Evolutionary conservation across 257 asterid genomes (phyloP).

Genomic region (Petunia secreta): DNA sequence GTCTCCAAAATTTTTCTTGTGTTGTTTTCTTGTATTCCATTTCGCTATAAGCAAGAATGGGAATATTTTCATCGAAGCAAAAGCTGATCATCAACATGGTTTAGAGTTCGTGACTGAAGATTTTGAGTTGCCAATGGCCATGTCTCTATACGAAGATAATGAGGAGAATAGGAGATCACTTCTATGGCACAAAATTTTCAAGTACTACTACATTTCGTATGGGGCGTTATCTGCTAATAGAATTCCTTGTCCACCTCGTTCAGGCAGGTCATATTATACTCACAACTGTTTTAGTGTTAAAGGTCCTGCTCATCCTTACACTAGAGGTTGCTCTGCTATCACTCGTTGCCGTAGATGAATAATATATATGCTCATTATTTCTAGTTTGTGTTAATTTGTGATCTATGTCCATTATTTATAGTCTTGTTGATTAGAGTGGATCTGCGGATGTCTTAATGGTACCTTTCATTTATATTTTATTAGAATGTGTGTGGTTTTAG

Average conservation of each 20-base stretch:
- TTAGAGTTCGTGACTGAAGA: conserved; percentile 40
- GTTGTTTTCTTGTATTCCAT: conserved; percentile 34
- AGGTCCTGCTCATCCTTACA: conserved; percentile 77
- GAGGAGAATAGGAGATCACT: conserved; percentile 55
- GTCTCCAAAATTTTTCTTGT: conserved; percentile 28
- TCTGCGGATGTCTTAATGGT: no score
- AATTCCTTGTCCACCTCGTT: conserved; percentile 80
- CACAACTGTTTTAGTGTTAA: conserved; percentile 64
- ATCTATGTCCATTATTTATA: neutral
- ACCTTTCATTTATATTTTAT: no score
- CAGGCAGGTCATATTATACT: conserved; percentile 86
- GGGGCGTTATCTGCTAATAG: conserved; percentile 76
- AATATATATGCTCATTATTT: neutral
- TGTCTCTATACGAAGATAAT: conserved; percentile 37
- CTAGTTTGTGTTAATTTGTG: neutral
- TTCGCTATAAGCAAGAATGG: neutral
- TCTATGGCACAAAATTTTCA: conserved; percentile 50
- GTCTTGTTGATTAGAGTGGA: no score
- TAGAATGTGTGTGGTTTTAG: no score
- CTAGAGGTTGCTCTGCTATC: conserved; percentile 85
- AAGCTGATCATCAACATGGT: conserved; percentile 33
- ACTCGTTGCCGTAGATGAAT: conserved; percentile 74
- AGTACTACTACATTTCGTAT: conserved; percentile 69
- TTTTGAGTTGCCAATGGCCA: conserved; percentile 43
- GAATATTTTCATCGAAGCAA: conserved; percentile 28